Conservation (phyloP, 2,329 filamentous ascomycete genomes). For the Podosphaera fusca region DNA sequence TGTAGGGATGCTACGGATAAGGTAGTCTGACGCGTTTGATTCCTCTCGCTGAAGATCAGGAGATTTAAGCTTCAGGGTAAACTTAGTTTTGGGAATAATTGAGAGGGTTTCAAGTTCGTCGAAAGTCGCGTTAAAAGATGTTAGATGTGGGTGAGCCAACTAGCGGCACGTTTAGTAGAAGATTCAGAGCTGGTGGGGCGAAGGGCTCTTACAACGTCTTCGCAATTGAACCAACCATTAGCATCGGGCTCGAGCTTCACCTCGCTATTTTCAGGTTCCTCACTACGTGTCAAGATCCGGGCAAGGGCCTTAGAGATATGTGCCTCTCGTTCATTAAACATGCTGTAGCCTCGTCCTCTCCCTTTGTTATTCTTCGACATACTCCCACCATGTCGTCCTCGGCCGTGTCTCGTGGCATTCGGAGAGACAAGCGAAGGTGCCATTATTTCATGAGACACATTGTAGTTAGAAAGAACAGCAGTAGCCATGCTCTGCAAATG, state of each 20-base stretch:
- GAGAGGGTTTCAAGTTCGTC: constrained; percentile 18
- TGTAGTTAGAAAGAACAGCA: too few relatives aligned
- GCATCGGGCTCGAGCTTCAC: constrained; percentile 18
- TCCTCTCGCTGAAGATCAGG: constrained; percentile 10
- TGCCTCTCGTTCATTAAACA: constrained; percentile 20
- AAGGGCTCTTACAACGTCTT: constrained; percentile 17
- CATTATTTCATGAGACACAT: constrained; percentile 12
- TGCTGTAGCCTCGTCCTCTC: constrained; percentile 19
- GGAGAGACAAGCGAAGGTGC: constrained; percentile 14
- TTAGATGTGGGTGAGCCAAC: constrained; percentile 18
- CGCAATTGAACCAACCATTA: constrained; percentile 21
- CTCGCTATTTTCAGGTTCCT: constrained; percentile 18
- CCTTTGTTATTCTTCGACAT: constrained; percentile 15
- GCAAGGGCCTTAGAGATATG: constrained; percentile 20
- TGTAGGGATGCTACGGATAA: constrained; percentile 17
- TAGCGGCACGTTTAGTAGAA: constrained; percentile 6
- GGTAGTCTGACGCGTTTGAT: constrained; percentile 15
- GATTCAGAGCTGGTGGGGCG: neutral
- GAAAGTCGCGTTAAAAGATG: constrained; percentile 17
- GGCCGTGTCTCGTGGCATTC: constrained; percentile 14
- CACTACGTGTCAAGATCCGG: constrained; percentile 21
- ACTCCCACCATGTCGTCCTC: constrained; percentile 14
- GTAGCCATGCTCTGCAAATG: too few relatives aligned
- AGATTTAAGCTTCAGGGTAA: constrained; percentile 15
- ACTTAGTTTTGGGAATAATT: constrained; percentile 18